These are phyloP conservation scores for Lizonia empirigonia DNA, from an alignment of 2,329 filamentous ascomycete species.

Conservation along the genomic window DNA sequence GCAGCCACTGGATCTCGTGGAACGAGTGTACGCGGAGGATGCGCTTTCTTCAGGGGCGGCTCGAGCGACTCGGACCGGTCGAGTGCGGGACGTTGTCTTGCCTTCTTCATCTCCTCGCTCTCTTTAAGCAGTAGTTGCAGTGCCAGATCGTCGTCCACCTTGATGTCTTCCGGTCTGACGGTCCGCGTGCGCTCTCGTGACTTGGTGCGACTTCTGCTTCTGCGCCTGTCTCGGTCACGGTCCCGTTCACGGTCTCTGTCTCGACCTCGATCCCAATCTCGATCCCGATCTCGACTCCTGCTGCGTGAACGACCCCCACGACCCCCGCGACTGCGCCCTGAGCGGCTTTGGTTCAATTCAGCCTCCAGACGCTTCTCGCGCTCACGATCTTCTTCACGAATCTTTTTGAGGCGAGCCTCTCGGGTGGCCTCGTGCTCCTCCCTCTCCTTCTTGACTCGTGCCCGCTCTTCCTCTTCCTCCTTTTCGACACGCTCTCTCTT, in stretches of 20 bases:
- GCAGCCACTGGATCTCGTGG: slow-evolving; percentile 41
- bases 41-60: slow-evolving; percentile 46
- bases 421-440: slow-evolving; percentile 52
- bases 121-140: slow-evolving; percentile 45
- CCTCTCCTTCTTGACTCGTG: slow-evolving; percentile 53
- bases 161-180: slow-evolving; percentile 43
- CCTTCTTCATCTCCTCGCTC: slow-evolving; percentile 47
- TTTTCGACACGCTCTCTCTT: slow-evolving; percentile 39
- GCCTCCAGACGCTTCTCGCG: slow-evolving; percentile 49
- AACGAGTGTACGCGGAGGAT: slow-evolving; percentile 44
- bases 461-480: slow-evolving; percentile 59
- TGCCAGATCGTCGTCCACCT: slow-evolving; percentile 47
- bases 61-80: slow-evolving; percentile 49
- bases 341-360: slow-evolving; percentile 59
- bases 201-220: slow-evolving; percentile 27
- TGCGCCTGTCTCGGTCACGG: slow-evolving; percentile 30
- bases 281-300: slow-evolving; percentile 35
- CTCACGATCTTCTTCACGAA: slow-evolving; percentile 42
- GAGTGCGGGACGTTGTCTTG: slow-evolving; percentile 43
- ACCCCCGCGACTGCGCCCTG: slow-evolving; percentile 42
- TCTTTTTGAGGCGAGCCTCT: slow-evolving; percentile 51
- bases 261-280: slow-evolving; percentile 28
- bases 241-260: slow-evolving; percentile 40
- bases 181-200: slow-evolving; percentile 33
- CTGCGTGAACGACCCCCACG: slow-evolving; percentile 37